phyloP scores from a whole-genome alignment of 2,329 filamentous ascomycete genomes.

The Mycogone perniciosa region DNA sequence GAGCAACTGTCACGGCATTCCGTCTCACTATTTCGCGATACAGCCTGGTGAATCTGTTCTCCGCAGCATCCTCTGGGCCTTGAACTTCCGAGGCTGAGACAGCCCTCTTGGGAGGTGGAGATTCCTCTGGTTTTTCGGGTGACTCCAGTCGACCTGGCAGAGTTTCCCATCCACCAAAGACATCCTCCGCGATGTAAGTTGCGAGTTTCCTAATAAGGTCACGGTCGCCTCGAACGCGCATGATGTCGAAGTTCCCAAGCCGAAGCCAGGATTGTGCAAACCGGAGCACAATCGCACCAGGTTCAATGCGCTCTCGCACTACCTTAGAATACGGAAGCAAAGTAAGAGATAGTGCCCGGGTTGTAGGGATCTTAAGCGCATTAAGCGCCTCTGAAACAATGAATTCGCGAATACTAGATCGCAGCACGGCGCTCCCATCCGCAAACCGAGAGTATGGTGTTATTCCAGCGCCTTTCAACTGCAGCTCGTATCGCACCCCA shows the following conservation, averaged over 20 bases:
- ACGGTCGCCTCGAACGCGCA: conserved; percentile 74
- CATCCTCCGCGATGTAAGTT: conserved; percentile 79
- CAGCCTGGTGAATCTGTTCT: conserved; percentile 81
- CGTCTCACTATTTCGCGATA: conserved; percentile 82
- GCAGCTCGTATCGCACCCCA: conserved; percentile 75
- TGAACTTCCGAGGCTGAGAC: conserved; percentile 55
- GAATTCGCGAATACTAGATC: conserved; percentile 91
- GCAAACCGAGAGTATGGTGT: conserved; percentile 96
- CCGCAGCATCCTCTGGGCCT: conserved; percentile 59
- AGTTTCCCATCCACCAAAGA: conserved; percentile 82
- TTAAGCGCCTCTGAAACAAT: conserved; percentile 85
- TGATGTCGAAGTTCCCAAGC: conserved; percentile 93
- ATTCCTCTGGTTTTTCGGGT: conserved; percentile 41
- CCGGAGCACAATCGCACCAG: conserved; percentile 84
- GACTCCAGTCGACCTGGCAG: conserved; percentile 57
- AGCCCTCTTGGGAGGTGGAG: conserved; percentile 40
- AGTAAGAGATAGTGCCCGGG: conserved; percentile 76
- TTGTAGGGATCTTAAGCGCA: conserved; percentile 78
- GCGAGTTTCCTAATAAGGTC: conserved; percentile 65
- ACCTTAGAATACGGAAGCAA: conserved; percentile 68
- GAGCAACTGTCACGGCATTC: conserved; percentile 82
- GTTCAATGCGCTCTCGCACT: conserved; percentile 72
- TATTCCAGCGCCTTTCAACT: conserved; percentile 87
- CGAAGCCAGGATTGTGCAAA: conserved; percentile 90
- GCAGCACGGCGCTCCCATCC: conserved; percentile 86